Evolutionary conservation across 352 stramenopile genomes (phyloP).

Genomic region (Achlya hypogyna): DNA sequence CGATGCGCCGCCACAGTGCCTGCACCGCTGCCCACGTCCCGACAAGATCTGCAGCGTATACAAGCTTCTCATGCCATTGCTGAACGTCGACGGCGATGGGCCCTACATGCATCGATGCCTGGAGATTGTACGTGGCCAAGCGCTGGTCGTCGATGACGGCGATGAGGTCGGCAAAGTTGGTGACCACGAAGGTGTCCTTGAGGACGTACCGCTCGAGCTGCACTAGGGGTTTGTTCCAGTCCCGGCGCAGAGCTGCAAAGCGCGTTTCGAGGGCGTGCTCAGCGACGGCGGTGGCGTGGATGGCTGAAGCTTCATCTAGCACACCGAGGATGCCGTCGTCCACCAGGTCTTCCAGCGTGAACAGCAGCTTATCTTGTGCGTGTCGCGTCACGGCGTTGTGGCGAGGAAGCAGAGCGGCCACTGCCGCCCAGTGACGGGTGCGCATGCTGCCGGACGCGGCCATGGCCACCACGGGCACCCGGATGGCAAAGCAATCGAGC

Average conservation of each 20-base stretch:
- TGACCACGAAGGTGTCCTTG: constrained; percentile 10
- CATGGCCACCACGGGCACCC: constrained; percentile 7
- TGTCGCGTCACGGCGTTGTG: background rate
- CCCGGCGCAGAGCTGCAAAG: background rate
- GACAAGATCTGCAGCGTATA: background rate
- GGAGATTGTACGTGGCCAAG: background rate
- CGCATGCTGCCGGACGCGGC: constrained; percentile 8
- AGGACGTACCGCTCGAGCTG: constrained; percentile 1
- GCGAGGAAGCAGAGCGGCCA: background rate
- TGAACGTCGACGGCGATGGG: background rate
- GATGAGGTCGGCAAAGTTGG: background rate
- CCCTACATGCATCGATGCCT: background rate
- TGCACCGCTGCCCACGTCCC: constrained; percentile 4
- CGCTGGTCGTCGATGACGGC: constrained; percentile 9
- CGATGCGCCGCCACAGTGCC: background rate
- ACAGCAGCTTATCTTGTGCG: constrained; percentile 1
- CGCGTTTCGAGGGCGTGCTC: background rate
- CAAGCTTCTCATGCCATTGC: constrained; percentile 7
- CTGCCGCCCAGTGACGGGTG: background rate
- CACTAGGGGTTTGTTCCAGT: background rate
- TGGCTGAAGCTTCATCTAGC: background rate
- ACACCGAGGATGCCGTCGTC: background rate
- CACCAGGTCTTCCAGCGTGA: constrained; percentile 17
- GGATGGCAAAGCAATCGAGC: background rate
- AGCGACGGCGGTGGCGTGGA: background rate